phyloP scores from a whole-genome alignment of 2,329 filamentous ascomycete genomes.

The Phialophora tarda region DNA sequence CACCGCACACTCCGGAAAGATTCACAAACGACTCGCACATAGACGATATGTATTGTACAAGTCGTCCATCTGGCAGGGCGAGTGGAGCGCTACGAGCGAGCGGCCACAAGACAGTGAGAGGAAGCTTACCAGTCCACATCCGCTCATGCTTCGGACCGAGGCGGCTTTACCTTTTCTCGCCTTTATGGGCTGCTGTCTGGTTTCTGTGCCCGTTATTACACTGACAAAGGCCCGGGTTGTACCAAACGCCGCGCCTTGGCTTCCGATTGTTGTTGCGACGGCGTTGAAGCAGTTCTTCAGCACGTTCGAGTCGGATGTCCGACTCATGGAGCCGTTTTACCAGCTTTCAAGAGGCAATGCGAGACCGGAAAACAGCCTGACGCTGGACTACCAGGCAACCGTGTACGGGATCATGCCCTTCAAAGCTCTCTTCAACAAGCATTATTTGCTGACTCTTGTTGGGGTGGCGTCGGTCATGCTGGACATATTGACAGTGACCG shows the following conservation, averaged over 20 bases:
- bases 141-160: slow-evolving; percentile 51
- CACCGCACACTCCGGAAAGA: slow-evolving; percentile 49
- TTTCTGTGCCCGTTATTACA: slow-evolving; percentile 51
- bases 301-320: slow-evolving; percentile 55
- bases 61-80: slow-evolving; percentile 58
- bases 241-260: slow-evolving; percentile 51
- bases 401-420: slow-evolving; percentile 54
- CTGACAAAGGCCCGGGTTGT: slow-evolving; percentile 48
- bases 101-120: slow-evolving; percentile 40
- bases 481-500: slow-evolving; percentile 56
- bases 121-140: slow-evolving; percentile 48
- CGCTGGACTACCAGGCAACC: slow-evolving; percentile 57
- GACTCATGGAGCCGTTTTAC: slow-evolving; percentile 57
- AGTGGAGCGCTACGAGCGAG: slow-evolving; percentile 49
- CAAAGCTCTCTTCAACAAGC: slow-evolving; percentile 51
- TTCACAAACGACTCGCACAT: slow-evolving; percentile 54
- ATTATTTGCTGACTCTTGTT: slow-evolving; percentile 54
- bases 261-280: slow-evolving; percentile 54
- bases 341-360: slow-evolving; percentile 53
- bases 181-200: slow-evolving; percentile 48
- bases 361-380: slow-evolving; percentile 52
- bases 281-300: slow-evolving; percentile 55
- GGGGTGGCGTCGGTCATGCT: slow-evolving; percentile 53
- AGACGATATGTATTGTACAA: slow-evolving; percentile 58
- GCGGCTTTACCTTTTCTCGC: slow-evolving; percentile 50